Base-by-base conservation (phyloP, 208 protist species). In the Wallacemonas rigidus region DNA sequence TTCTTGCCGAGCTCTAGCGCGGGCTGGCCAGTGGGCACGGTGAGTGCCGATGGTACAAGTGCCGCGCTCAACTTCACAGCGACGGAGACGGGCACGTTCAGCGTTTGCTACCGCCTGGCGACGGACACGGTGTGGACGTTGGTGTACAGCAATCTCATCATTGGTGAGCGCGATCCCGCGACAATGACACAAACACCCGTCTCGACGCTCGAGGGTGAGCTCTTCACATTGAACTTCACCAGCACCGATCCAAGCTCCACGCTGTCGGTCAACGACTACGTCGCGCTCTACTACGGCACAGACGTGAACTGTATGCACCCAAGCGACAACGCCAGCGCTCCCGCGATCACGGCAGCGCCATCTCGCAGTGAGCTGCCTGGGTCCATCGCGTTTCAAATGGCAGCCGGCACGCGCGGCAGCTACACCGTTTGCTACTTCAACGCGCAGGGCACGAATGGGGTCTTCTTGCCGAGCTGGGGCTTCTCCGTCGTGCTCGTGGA, bases 61-160 rank as follows among this genome's bases (percentile, higher is more conserved):
- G 68, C 85, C 17, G 65, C 74, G 43, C 69, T 97, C 57, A 89
- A 85, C 76, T 85, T 97, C 69, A 90, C 77, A 45, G 74, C 85
- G 7, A 81, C n/a, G 7, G 67, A 44, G 11, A 80, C 57, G 7
- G 93, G 88, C 4, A 82, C 41, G 3, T 95, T 81, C 74, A 95
- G 84, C 65, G 89, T 97, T 68, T 97, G 93, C 69, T 97, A 97
- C 78, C 80, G 82, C 9, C 85, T 95, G 26, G 78, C 76, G 36
- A 62, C 68, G 15, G 93, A 97, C 64, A 83, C 80, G 50, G 89
- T 95, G 48, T 97, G 93, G 90, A 97, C 93, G 36, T 75, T 93
- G n/a, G 87, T 97, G 50, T 94, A 97, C 79, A 69, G 76, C 43
- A 72, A 87, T 77, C 84, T 97, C 36, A 70, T 67, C 60, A 86